Conservation (phyloP, 1,284 basidiomycete genomes). For the Ustilago xerochloae region DNA sequence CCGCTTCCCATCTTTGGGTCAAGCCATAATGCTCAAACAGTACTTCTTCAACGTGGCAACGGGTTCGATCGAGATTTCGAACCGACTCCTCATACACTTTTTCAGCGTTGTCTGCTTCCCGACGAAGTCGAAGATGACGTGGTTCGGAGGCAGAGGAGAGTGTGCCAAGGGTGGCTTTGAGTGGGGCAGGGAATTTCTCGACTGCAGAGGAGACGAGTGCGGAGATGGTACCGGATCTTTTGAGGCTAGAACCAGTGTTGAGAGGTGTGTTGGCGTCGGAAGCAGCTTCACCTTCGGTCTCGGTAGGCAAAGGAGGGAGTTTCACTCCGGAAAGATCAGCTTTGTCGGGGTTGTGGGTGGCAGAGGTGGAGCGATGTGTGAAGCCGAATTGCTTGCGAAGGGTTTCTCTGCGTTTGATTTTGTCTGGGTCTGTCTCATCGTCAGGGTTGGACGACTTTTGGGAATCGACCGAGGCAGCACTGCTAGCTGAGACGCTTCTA, state of each 20-base stretch:
- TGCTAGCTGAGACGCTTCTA: constrained; percentile 30
- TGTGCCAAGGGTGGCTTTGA: constrained; percentile 57
- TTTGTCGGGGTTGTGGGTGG: constrained; percentile 6
- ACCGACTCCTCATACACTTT: constrained; percentile 56
- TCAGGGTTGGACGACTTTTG: constrained; percentile 7
- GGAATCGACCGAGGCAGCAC: constrained; percentile 11
- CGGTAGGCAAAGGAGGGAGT: constrained; percentile 45
- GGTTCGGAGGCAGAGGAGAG: constrained; percentile 58
- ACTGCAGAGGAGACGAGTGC: constrained; percentile 58
- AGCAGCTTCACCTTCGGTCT: constrained; percentile 32
- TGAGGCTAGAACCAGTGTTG: constrained; percentile 26
- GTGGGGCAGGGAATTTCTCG: constrained; percentile 54
- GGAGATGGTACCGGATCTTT: constrained; percentile 49
- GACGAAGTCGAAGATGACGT: constrained; percentile 56
- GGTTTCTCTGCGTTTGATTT: constrained; percentile 62
- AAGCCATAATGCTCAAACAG: constrained; percentile 61
- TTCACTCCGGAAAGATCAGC: constrained; percentile 38
- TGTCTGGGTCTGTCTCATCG: constrained; percentile 42
- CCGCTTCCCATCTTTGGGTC: constrained; percentile 60
- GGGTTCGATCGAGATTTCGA: constrained; percentile 55
- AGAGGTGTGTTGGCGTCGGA: background rate
- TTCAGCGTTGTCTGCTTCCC: constrained; percentile 62
- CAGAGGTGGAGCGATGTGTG: constrained; percentile 39
- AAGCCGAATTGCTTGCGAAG: constrained; percentile 67
- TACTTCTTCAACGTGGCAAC: constrained; percentile 58